Percentiles rank a stretch among this genome's conserved stretches.
Conservation (phyloP, 768 basidiomycete genomes). For the Saitozyma podzolica region DNA sequence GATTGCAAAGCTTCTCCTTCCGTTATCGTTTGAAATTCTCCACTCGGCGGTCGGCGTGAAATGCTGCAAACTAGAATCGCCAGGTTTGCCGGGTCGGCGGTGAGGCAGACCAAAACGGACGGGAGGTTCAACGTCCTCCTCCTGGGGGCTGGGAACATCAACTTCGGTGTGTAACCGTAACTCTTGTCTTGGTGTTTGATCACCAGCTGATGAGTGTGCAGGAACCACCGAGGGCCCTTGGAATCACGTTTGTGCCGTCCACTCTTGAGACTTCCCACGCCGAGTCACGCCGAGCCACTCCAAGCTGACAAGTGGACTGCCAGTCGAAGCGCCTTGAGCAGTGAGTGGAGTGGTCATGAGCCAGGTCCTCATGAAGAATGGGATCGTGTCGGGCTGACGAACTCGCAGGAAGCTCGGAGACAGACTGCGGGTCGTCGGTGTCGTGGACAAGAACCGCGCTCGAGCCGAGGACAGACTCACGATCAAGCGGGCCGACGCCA, state of each 20-base stretch:
- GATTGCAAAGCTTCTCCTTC: too few relatives aligned
- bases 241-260: slow-evolving; percentile 21
- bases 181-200: background rate
- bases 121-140: slow-evolving; percentile 32
- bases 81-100: too few relatives aligned
- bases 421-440: slow-evolving; percentile 88
- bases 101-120: too few relatives aligned
- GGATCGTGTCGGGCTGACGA: background rate
- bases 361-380: too few relatives aligned
- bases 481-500: slow-evolving; percentile 78
- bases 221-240: slow-evolving; percentile 34
- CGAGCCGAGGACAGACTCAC: slow-evolving; percentile 72
- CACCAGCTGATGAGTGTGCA: background rate
- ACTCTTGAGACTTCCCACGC: background rate
- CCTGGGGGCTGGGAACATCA: slow-evolving; percentile 35
- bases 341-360: slow-evolving; percentile 8
- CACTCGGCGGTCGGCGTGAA: too few relatives aligned
- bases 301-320: background rate
- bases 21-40: too few relatives aligned
- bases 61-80: too few relatives aligned
- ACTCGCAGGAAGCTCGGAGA: slow-evolving; percentile 73
- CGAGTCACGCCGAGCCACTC: too few relatives aligned
- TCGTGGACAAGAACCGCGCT: slow-evolving; percentile 82
- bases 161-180: slow-evolving; percentile 25
- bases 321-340: slow-evolving; percentile 30